A percentile compares a stretch with the other conserved stretches of the same genome.
Evolutionary conservation across 202 grass and related monocot species (phyloP).

Genomic region (Schoenoplectus triqueter): DNA sequence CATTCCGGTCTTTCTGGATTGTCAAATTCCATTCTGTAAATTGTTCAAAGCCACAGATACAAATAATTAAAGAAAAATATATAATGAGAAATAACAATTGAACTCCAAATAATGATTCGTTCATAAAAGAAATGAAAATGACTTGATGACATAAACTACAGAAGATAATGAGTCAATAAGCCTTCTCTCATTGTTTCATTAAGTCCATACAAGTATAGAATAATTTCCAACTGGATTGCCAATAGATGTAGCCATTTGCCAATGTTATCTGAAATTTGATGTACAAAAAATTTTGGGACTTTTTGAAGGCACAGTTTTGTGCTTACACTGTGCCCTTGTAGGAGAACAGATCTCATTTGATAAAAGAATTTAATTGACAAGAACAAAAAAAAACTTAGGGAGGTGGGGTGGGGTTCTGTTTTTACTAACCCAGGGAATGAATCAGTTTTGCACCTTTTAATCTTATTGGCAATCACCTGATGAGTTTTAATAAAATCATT

Average conservation of each 20-base stretch:
- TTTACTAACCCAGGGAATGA: slow-evolving; percentile 77
- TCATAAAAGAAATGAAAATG: slow-evolving; percentile 22
- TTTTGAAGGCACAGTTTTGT: neutral
- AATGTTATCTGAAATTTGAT: neutral
- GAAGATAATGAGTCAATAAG: neutral
- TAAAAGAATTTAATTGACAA: neutral
- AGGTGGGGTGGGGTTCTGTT: neutral
- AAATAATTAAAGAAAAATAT: neutral
- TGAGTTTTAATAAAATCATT: slow-evolving; percentile 35
- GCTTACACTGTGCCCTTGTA: neutral
- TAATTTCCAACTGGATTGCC: neutral
- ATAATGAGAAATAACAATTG: neutral
- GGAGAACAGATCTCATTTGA: neutral
- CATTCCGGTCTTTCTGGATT: slow-evolving; percentile 95
- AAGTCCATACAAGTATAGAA: slow-evolving; percentile 12
- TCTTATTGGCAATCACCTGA: slow-evolving; percentile 89
- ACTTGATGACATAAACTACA: neutral
- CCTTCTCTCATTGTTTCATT: neutral
- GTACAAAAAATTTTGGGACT: neutral
- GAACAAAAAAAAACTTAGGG: neutral
- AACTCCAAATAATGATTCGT: neutral
- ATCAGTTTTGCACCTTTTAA: slow-evolving; percentile 99
- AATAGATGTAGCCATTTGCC: slow-evolving; percentile 2
- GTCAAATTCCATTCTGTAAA: slow-evolving; percentile 79
- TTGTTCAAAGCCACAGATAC: slow-evolving; percentile 13